Conservation (phyloP, 2,329 filamentous ascomycete species). For the Ophiosphaerella korrae region DNA sequence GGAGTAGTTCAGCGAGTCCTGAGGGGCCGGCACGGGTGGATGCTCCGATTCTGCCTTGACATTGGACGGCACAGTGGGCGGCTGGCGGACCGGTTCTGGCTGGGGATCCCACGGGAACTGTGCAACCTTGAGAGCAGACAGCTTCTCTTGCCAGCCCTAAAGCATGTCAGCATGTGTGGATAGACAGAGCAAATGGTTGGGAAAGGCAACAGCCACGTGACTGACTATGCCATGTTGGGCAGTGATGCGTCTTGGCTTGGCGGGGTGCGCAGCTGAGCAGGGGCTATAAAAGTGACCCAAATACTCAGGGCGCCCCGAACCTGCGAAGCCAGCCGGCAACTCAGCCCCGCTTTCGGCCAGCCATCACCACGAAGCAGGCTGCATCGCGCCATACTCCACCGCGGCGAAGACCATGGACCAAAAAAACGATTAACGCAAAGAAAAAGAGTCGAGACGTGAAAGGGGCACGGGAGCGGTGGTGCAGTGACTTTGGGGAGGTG, state of each 20-base stretch:
- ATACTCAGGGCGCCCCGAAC: conserved; percentile 49
- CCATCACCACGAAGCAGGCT: conserved; percentile 36
- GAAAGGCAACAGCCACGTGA: conserved; percentile 40
- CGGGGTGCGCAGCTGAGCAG: conserved; percentile 45
- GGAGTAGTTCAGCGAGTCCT: conserved; percentile 38
- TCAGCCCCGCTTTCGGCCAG: conserved; percentile 52
- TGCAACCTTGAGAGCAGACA: conserved; percentile 83
- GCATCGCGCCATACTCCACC: conserved; percentile 24
- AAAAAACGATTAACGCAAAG: conserved; percentile 13
- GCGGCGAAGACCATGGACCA: conserved; percentile 18
- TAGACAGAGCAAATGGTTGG: conserved; percentile 2
- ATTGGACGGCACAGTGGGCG: conserved; percentile 51
- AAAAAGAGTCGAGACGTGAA: conserved; percentile 9
- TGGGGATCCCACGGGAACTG: conserved; percentile 93
- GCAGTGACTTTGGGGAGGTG: conserved; percentile 21
- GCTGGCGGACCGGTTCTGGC: conserved; percentile 57
- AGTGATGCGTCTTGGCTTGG: conserved; percentile 41
- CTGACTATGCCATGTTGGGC: conserved; percentile 40
- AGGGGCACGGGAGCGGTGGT: conserved; percentile 7
- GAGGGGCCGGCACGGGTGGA: conserved; percentile 36
- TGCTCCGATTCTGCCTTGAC: conserved; percentile 41
- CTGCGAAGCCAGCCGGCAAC: conserved; percentile 44
- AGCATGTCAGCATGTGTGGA: conserved; percentile 23
- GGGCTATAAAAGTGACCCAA: conserved; percentile 56
- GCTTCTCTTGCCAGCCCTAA: conserved; percentile 92